phyloP scores from a whole-genome alignment of 2,329 filamentous ascomycete species.

The Colletotrichum melonis region DNA sequence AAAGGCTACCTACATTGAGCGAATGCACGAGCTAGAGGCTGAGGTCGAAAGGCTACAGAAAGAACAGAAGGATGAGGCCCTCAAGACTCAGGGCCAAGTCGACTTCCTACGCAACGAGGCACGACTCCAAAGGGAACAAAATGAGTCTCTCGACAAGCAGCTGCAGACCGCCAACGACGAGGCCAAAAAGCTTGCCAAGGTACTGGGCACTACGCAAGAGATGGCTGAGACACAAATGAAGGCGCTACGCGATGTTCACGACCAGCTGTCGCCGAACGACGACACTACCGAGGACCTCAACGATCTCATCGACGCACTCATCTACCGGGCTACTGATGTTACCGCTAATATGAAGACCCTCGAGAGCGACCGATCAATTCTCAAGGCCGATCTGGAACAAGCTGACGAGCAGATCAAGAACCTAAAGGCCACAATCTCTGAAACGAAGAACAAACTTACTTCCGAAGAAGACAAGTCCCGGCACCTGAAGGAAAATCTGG shows the following conservation, averaged over 20 bases:
- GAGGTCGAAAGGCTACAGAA: constrained; percentile 75
- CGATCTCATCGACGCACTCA: constrained; percentile 70
- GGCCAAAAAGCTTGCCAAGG: constrained; percentile 61
- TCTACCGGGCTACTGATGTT: constrained; percentile 67
- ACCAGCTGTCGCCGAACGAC: constrained; percentile 66
- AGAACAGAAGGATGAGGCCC: constrained; percentile 66
- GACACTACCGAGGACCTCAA: constrained; percentile 65
- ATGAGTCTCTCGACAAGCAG: constrained; percentile 68
- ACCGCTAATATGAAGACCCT: constrained; percentile 69
- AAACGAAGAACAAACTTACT: constrained; percentile 63
- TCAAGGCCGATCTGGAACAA: constrained; percentile 72
- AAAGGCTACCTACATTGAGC: constrained; percentile 76
- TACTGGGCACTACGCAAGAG: constrained; percentile 62
- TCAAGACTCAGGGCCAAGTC: constrained; percentile 71
- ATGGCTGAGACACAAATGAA: constrained; percentile 62
- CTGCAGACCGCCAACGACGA: constrained; percentile 67
- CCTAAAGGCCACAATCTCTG: constrained; percentile 68
- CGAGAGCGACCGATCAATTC: constrained; percentile 68
- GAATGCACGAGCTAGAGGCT: constrained; percentile 73
- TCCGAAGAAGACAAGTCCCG: constrained; percentile 62
- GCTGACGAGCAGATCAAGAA: constrained; percentile 65
- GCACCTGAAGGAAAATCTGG: constrained; percentile 64
- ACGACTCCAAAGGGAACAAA: constrained; percentile 68
- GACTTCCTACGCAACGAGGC: constrained; percentile 72
- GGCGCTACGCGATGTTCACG: constrained; percentile 69